Percentiles rank a stretch among this genome's conserved stretches.
These are phyloP conservation scores for Pleoardoris graminearum DNA, from an alignment of 2,329 filamentous ascomycete genomes.

Conservation along the genomic window DNA sequence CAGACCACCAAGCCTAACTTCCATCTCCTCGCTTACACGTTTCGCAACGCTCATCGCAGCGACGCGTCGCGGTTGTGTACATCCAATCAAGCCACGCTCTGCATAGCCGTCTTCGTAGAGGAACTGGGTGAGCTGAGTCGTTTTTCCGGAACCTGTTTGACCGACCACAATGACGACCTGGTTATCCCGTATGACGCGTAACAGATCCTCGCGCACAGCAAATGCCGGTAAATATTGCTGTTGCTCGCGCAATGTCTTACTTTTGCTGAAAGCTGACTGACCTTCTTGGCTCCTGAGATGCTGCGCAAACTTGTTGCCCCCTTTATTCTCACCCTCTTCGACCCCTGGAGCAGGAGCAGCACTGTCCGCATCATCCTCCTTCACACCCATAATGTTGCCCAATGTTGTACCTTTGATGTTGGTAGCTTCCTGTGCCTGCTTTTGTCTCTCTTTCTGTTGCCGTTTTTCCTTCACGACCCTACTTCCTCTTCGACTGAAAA, in stretches of 20 bases:
- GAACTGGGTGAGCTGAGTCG: conserved; percentile 95
- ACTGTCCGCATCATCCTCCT: conserved; percentile 86
- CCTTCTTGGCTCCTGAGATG: conserved; percentile 84
- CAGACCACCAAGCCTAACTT: conserved; percentile 80
- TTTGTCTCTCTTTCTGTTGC: conserved; percentile 89
- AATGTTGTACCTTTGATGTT: conserved; percentile 89
- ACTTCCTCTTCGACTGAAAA: conserved; percentile 94
- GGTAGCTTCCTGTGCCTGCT: conserved; percentile 92
- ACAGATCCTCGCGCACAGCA: conserved; percentile 88
- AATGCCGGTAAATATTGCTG: conserved; percentile 93
- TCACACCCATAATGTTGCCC: conserved; percentile 93
- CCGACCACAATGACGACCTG: conserved; percentile 97
- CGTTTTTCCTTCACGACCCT: conserved; percentile 88
- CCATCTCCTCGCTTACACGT: conserved; percentile 98
- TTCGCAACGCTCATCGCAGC: conserved; percentile 99
- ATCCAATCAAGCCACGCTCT: conserved; percentile 85
- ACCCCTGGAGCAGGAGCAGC: conserved; percentile 76
- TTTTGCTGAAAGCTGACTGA: conserved; percentile 90
- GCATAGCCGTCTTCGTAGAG: conserved; percentile 94
- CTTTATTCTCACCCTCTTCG: conserved; percentile 70
- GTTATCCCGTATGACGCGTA: conserved; percentile 92
- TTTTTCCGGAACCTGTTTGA: conserved; percentile 97
- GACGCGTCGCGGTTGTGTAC: conserved; percentile 93
- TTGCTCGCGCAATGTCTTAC: conserved; percentile 87
- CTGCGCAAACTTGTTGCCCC: conserved; percentile 79